Base-by-base conservation (phyloP, 805 yeast genomes). In the Clavispora vitiphila region DNA sequence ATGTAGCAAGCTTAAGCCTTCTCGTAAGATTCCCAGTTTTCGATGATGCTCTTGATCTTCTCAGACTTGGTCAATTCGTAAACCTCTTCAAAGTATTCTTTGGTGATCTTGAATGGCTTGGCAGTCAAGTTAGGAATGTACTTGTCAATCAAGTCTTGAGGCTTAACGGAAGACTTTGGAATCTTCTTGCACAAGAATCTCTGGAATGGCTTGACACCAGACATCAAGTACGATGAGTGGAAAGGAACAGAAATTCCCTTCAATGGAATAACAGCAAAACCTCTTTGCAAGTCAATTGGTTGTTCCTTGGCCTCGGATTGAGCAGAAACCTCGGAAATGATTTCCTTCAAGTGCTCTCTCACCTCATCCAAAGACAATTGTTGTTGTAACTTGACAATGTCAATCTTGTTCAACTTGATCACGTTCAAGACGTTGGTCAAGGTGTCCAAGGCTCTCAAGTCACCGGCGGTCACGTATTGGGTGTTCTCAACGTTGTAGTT, bases 201-300 rank as follows among this genome's bases (percentile, higher is more conserved):
- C 77, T 91, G 90, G 87, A 93, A 93, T 58, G 99, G 99, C 71
- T 90, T 91, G 46, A 93, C 99, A 71, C 99, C 99, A 43, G 93
- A 86, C 78, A 91, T 85, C 73, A 93, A 78, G 74, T 95, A 93
- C n/a, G 96, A 83, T 22, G 97, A 89, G 72, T 93, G 99, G 97
- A 93, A 93, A 49, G 99, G 99, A 63, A 93, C 99, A n/a, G 96
- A 88, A 54, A 93, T 93, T 57, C 99, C 99, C 76, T 85, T 89
- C 68, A 93, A 80, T 65, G 99, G 99, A 57, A 93, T 93, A 58
- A 93, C 91, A 32, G 99, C 98, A 57, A 87, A 91, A 20, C 99
- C 99, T 74, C 99, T 85, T 72, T 93, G 95, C 60, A 95, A 77
- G 42, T 89, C 95, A 64, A 93, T 87, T 56, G 99, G 99, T 74